Base-by-base conservation (phyloP, 2,329 filamentous ascomycete genomes). In the Microthyrium microscopicum region DNA sequence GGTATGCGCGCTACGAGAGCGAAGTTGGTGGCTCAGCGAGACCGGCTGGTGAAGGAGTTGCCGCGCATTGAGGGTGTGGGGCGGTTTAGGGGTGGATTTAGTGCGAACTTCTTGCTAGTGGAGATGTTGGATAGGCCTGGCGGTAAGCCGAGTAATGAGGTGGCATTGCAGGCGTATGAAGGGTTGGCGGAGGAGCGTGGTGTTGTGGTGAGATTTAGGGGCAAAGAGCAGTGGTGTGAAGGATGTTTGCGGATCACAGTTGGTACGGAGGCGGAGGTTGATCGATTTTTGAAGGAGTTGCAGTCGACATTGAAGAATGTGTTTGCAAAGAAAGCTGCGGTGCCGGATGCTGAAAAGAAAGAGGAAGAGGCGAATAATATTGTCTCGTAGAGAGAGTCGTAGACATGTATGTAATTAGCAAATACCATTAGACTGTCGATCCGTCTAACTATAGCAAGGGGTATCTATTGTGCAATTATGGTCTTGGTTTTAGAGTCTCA, bases 221-320 rank as follows among this genome's bases (percentile, higher is more conserved):
- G 89, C 30, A 91, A 85, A 59, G 89, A 98, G 61, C 64, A 79
- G 42, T 87, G 85, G 4, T 98, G 89, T 51, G 55, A 76, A 26
- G 89, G 87, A 1, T 94, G 87, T 48, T 57, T 98, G 52, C 70
- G 89, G 35, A 82, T 95, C 43, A 98, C 89, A 0, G 73, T 98
- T 9, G 89, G 89, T 12, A 95, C 87, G 1, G 80, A 91, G 53
- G 59, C 70, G 2, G 89, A 98, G 56, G 81, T 91, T 6, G 76
- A 75, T 18, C 67, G 75, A 38, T 82, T 95, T 49, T 51, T 98
- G 44, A 58, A 61, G 15, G 75, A 85, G 44, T 55, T 94, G 16
- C 60, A 59, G 42, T 40, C 51, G 41, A 56, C 73, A 40, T 39
- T 73, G 48, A 42, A 55, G 47, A 49, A 64, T 29, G 47, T 71